A percentile compares a stretch with the other conserved stretches of the same genome.
These are phyloP conservation scores for Epichloe bromicola DNA, from an alignment of 2,329 filamentous ascomycete species.

Conservation along the genomic window DNA sequence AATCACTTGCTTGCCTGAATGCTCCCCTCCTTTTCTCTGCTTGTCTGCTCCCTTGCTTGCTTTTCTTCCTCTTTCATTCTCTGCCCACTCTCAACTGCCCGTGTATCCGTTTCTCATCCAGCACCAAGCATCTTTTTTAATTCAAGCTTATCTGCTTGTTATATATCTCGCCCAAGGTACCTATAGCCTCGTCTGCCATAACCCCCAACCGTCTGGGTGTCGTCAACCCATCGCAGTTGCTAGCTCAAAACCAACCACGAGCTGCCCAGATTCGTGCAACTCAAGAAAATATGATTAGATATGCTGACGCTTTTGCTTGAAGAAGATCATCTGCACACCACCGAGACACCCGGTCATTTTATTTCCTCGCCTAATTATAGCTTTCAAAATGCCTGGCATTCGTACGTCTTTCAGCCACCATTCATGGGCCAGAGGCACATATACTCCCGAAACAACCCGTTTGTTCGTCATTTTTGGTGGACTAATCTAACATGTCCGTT, in stretches of 20 bases:
- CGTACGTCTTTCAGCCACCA: conserved; percentile 27
- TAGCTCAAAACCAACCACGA: background rate
- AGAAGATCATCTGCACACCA: background rate
- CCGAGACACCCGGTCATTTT: background rate
- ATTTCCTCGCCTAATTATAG: background rate
- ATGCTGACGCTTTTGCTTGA: background rate
- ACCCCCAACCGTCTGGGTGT: background rate
- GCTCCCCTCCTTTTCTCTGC: background rate
- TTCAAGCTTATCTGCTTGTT: conserved; percentile 5
- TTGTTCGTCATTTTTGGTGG: background rate
- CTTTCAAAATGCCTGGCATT: conserved; percentile 36
- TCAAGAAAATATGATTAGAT: background rate
- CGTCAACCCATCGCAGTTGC: background rate
- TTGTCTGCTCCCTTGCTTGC: conserved; percentile 1
- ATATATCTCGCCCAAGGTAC: conserved; percentile 3
- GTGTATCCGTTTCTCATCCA: conserved; percentile 5
- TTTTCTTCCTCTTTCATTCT: conserved; percentile 1
- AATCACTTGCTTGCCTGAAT: conserved; percentile 4
- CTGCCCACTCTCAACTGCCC: conserved; percentile 2
- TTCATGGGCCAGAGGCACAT: background rate
- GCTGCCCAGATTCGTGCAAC: background rate
- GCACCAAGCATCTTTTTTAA: conserved; percentile 4
- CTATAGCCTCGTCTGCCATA: background rate
- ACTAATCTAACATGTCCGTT: background rate
- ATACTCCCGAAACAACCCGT: background rate